Base-by-base conservation (phyloP, 805 yeast species). In the Tetrapisispora pingtungensis region DNA sequence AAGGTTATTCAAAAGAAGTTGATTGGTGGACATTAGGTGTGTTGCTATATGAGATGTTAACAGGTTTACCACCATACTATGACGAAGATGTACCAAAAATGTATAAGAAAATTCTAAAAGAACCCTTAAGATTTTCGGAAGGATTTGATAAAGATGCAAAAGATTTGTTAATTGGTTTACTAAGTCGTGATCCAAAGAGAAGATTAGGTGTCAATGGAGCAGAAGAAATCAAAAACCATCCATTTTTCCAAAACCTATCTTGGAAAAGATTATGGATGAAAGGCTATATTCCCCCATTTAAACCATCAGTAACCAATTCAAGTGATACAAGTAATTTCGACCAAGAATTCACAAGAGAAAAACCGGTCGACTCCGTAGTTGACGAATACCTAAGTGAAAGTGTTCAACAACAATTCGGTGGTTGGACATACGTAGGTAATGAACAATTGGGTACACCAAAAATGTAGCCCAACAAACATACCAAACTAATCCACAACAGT, bases 11-110 rank as follows among this genome's bases (percentile, higher is more conserved):
- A 4, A 80, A 95, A 63, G 81, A 83, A 13, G 97, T 90, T 19
- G 97, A 90, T 64, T 90, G 96, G 88, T 90, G 97, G 97, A 90
- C 97, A 1, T 70, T 90, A 54, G 97, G 97, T 30, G 87, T 89
- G n/a, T 70, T 90, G 42, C 69, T 90, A 37, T 90, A 86, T 63
- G 97, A 89, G 61, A 90, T 90, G 97, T 71, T 90, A 49, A 87
- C 96, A 1, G 96, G 97, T 0, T 73, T 90, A 52, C 97, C 97
- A 2, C 97, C 97, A 34, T 90, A 86, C 61, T 90, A 85, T 62
- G 97, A 90, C 60, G 96, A 88, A 59, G 89, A 88, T 63, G 82
- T 84, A 7, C 81, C 86, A 48, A 79, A 79, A 27, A 90, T 90
- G 97, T 90, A 90, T 70, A 78, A 84, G 57, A 90, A 89, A 68